Evolutionary conservation across 2,329 filamentous ascomycete genomes (phyloP), one percentile per base, ranked within the genome.

Genomic region (Hypoxylon rubiginosum): DNA sequence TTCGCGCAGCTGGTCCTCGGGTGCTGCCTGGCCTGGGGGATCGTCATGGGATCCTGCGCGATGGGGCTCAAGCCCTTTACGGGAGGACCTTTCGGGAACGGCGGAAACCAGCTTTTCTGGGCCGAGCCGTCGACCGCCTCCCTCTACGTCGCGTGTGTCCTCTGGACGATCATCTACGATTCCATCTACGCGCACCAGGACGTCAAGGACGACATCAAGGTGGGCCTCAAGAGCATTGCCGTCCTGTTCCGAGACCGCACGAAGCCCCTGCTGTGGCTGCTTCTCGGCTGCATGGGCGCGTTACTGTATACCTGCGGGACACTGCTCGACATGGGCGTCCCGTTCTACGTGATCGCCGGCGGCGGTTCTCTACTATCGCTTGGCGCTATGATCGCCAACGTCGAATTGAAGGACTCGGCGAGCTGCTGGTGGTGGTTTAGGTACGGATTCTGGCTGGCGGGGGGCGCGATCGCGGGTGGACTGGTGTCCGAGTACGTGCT

Each of bases 121-220:
- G 66, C 53, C 24, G 67, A 74, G 24, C 54, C 72, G 34, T 69
- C 75, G 48, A 72, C 71, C 11, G 55, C 66, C 2, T 72, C 70
- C 49, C 69, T 78, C 32, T 72, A 75, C 34, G 21, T 72, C n/a
- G 76, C 76, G 6, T 71, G 66, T 46, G 71, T 75, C 3, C 57
- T 79, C 4, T 79, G 77, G 77, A 74, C 72, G 6, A 62, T 76
- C 53, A 73, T 79, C 49, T 79, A 76, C 62, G 78, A 79, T 63
- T 79, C 77, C 7, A 76, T 80, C 49, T 80, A 80, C 59, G 78
- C 77, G 4, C 73, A 77, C 54, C 77, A 79, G 57, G 79, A 80
- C 53, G 50, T 77, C 5, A 67, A 66, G 17, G 78, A 79, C 34
- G 78, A 80, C 32, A 60, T 74, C 34, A 74, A 73, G 43, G 63